Conservation (phyloP, 352 stramenopile species). For the Phytophthora ohioensis region DNA sequence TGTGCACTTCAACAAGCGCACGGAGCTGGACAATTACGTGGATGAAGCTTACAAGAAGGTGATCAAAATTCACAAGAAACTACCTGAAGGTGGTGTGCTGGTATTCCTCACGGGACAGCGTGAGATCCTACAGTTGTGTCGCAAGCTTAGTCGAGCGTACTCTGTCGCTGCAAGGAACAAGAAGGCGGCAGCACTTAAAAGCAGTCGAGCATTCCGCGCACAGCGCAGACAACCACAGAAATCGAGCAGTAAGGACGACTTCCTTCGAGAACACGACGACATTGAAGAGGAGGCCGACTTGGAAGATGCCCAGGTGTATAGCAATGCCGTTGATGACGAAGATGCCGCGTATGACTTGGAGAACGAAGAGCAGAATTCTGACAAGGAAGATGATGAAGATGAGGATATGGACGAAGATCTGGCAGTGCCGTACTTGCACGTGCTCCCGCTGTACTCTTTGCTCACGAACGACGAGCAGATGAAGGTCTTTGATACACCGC, state of each 20-base stretch:
- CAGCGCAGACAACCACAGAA: slow-evolving; percentile 27
- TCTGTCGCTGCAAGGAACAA: slow-evolving; percentile 48
- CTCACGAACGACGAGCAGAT: slow-evolving; percentile 97
- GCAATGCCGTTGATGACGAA: slow-evolving; percentile 56
- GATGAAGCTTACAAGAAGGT: slow-evolving; percentile 96
- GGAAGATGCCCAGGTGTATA: slow-evolving; percentile 72
- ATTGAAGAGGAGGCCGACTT: slow-evolving; percentile 84
- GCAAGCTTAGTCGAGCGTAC: slow-evolving; percentile 70
- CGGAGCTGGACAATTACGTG: slow-evolving; percentile 98
- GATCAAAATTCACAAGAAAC: slow-evolving; percentile 97
- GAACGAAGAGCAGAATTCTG: slow-evolving; percentile 42
- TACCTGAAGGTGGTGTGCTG: slow-evolving; percentile 97
- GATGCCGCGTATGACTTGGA: slow-evolving; percentile 58
- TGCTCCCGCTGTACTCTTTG: slow-evolving; percentile 97
- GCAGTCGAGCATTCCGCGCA: slow-evolving; percentile 33
- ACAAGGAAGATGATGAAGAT: slow-evolving; percentile 75
- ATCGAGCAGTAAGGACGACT: slow-evolving; percentile 45
- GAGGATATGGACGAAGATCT: slow-evolving; percentile 82
- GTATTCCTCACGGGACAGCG: slow-evolving; percentile 98
- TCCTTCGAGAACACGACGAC: slow-evolving; percentile 83
- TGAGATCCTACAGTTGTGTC: slow-evolving; percentile 94
- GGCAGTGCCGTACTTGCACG: slow-evolving; percentile 82
- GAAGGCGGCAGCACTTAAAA: slow-evolving; percentile 38
- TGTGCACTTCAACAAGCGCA: slow-evolving; percentile 98
- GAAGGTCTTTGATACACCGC: slow-evolving; percentile 86